phyloP scores from a whole-genome alignment of 2,329 filamentous ascomycete species.

The Phoma sp. region DNA sequence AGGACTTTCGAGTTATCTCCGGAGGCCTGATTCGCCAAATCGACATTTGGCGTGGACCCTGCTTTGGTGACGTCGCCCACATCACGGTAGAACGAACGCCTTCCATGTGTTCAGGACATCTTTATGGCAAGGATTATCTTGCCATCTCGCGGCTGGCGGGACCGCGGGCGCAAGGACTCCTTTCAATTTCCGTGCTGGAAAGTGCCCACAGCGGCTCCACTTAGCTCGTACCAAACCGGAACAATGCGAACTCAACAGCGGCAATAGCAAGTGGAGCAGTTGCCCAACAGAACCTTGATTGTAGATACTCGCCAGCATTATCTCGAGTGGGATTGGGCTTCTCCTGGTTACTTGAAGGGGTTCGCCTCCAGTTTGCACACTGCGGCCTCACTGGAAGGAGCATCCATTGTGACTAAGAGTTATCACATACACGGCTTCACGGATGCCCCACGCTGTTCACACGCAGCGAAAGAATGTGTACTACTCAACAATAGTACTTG shows the following conservation, averaged over 20 bases:
- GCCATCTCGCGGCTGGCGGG: not conserved
- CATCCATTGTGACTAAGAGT: conserved; percentile 2
- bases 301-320: conserved; percentile 1
- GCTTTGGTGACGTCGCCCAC: conserved; percentile 11
- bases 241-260: conserved; percentile 26
- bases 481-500: not conserved
- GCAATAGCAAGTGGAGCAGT: conserved; percentile 17
- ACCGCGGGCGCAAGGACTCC: conserved; percentile 15
- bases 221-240: conserved; percentile 23
- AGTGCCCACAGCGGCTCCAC: conserved; percentile 29
- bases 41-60: not conserved
- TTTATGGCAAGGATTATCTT: not conserved
- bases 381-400: not conserved
- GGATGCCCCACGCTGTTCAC: not conserved
- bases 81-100: conserved; percentile 5
- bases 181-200: conserved; percentile 20
- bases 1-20: conserved; percentile 18
- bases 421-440: not conserved
- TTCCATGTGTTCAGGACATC: not conserved
- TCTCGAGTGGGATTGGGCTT: conserved; percentile 5
- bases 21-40: conserved; percentile 11
- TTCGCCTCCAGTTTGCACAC: not conserved
- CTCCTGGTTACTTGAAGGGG: not conserved
- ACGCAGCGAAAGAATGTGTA: not conserved
- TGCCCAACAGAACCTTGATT: conserved; percentile 14